Evolutionary conservation across 495 filamentous ascomycete genomes (phyloP).

Genomic region (Neurospora tetraspora): DNA sequence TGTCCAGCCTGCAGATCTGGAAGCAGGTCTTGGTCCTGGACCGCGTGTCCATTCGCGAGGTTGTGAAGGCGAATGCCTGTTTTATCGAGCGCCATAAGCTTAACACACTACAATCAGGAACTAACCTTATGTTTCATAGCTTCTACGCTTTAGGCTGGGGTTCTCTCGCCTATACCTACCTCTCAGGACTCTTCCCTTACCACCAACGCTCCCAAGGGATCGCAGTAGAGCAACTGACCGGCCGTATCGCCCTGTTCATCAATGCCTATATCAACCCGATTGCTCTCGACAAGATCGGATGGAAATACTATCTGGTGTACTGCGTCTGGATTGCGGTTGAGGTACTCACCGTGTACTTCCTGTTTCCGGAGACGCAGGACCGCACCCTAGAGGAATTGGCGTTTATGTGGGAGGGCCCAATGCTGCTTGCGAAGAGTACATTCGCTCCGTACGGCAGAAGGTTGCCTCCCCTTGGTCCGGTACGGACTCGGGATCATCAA

Average conservation of each 20-base stretch:
- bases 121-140: not conserved
- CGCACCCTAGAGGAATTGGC: conserved; percentile 8
- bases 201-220: conserved; percentile 47
- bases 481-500: too few species aligned
- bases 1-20: too few species aligned
- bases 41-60: too few species aligned
- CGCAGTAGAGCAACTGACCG: conserved; percentile 47
- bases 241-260: conserved; percentile 37
- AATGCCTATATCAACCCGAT: conserved; percentile 58
- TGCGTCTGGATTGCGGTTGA: conserved; percentile 48
- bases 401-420: too few species aligned
- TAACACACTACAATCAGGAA: not conserved
- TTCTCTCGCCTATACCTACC: conserved; percentile 47
- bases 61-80: too few species aligned
- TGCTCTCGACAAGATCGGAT: conserved; percentile 45
- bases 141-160: conserved; percentile 55
- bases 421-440: too few species aligned
- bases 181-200: conserved; percentile 53
- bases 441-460: too few species aligned
- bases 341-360: conserved; percentile 42
- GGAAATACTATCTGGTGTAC: conserved; percentile 56
- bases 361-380: conserved; percentile 52
- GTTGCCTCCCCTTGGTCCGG: too few species aligned
- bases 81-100: too few species aligned
- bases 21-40: too few species aligned